Conservation (phyloP, 179 eudicot genomes). For the Silene vulgaris region DNA sequence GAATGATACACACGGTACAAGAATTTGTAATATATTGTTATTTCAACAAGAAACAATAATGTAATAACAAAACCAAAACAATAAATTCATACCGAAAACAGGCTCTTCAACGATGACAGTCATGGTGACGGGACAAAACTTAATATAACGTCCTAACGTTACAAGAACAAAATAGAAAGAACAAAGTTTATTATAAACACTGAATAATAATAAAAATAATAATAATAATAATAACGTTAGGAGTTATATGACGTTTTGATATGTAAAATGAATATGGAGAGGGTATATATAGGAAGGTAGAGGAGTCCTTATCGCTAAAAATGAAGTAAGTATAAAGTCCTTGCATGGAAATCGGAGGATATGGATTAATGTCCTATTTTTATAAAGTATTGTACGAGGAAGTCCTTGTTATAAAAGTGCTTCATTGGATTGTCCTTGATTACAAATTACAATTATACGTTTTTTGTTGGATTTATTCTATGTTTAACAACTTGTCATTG, state of each 20-base stretch:
- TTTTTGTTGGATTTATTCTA: background rate
- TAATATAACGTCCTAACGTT: background rate
- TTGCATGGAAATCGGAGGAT: constrained; percentile 17
- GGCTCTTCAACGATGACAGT: constrained; percentile 45
- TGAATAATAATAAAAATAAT: background rate
- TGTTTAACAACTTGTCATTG: constrained; percentile 14
- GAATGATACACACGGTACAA: too few species aligned
- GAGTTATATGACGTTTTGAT: background rate
- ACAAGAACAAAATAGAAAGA: background rate
- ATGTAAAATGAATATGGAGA: background rate
- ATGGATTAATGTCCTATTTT: background rate
- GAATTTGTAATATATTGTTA: too few species aligned
- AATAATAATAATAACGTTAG: background rate
- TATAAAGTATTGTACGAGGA: background rate
- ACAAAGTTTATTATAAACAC: background rate
- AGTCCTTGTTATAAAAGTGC: constrained; percentile 19
- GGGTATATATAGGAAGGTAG: constrained; percentile 9
- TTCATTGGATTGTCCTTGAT: constrained; percentile 2
- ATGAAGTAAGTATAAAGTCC: constrained; percentile 5
- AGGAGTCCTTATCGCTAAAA: constrained; percentile 19
- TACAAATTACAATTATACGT: constrained; percentile 11
- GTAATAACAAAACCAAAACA: background rate
- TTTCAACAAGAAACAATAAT: too few species aligned
- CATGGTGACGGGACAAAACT: constrained; percentile 21
- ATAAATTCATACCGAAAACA: constrained; percentile 31